Evolutionary conservation across 163 green algal species (phyloP), one percentile per base, ranked within the genome.

Genomic region (Scenedesmus sp.): DNA sequence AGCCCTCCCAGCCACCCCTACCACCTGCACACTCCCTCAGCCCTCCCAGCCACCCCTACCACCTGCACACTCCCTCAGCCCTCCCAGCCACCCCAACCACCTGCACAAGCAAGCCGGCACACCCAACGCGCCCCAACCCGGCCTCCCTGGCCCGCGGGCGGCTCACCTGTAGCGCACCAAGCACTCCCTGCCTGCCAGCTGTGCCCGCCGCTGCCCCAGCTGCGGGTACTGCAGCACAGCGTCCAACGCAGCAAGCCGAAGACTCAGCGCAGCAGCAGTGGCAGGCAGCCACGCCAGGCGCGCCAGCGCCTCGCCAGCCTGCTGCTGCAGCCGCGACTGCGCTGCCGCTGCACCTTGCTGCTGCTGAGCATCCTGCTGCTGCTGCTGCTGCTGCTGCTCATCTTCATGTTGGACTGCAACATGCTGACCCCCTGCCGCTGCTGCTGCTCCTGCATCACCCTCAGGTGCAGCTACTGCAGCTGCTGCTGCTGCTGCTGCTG

Each of bases 261-360:
- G 91, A 59, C 92, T 90, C 33, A 99, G 35, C 0, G 95, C 94
- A 6, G 96, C 85, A 16, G 88, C 85, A 0, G 97, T 99, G 44
- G 94, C 72, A 3, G 97, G 97, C 70, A 99, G 94, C 97, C 97
- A 99, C 16, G 86, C 89, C 37, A 99, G 94, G 22, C 53, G 43
- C 12, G 30, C 82, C 26, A 86, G 49, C 49, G 68, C 87, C 51
- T 83, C 88, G 4, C 87, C 30, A 53, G 87, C 61, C 88, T 89
- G 85, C 70, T 80, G 68, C 68, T 88, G 68, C 86, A 56, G 42
- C 46, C 70, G 61, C 82, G 53, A 35, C 81, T 72, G 82, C 70
- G 13, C 7, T 65, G 83, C 76, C 24, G 76, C 76, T 24, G 40
- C 76, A 42, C 5, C 46, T 61, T 30, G 4, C 44, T 89, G 85